phyloP scores from a whole-genome alignment of 306 rosid species.

The Abrus pulchellus region DNA sequence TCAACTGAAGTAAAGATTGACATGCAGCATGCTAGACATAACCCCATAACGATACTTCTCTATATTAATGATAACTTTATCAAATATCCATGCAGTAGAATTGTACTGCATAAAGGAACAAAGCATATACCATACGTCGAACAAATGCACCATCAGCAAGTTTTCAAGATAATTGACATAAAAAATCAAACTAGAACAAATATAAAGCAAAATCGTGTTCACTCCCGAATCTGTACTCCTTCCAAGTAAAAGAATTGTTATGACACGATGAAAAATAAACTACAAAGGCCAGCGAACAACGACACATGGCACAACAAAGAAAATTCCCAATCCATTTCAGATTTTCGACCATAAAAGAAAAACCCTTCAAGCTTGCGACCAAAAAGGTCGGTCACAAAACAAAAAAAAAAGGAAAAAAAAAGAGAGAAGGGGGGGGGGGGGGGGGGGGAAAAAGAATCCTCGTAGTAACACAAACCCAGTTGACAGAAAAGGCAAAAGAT shows the following conservation, averaged over 20 bases:
- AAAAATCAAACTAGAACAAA: background rate
- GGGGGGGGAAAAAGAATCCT: constrained; percentile 9
- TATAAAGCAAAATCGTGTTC: constrained; percentile 4
- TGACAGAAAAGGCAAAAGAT: constrained; percentile 29
- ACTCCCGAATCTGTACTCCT: constrained; percentile 18
- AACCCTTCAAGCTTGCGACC: constrained; percentile 1
- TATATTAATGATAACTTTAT: constrained; percentile 25
- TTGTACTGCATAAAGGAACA: background rate
- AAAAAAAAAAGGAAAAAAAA: background rate
- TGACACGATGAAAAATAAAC: constrained; percentile 28
- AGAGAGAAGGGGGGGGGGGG: too few species aligned
- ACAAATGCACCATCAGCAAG: constrained; percentile 31
- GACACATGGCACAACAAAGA: background rate
- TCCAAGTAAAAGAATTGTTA: background rate
- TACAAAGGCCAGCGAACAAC: background rate
- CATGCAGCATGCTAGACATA: background rate
- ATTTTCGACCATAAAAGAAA: constrained; percentile 16
- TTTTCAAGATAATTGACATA: constrained; percentile 31
- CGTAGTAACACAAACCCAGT: constrained; percentile 40
- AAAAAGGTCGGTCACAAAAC: background rate
- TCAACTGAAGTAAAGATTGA: constrained; percentile 2
- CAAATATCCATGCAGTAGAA: background rate
- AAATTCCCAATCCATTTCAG: constrained; percentile 27
- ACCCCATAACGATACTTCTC: background rate
- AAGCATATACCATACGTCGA: constrained; percentile 26